Conservation (phyloP, 1,284 basidiomycete species). For the Apiotrichum domesticum region DNA sequence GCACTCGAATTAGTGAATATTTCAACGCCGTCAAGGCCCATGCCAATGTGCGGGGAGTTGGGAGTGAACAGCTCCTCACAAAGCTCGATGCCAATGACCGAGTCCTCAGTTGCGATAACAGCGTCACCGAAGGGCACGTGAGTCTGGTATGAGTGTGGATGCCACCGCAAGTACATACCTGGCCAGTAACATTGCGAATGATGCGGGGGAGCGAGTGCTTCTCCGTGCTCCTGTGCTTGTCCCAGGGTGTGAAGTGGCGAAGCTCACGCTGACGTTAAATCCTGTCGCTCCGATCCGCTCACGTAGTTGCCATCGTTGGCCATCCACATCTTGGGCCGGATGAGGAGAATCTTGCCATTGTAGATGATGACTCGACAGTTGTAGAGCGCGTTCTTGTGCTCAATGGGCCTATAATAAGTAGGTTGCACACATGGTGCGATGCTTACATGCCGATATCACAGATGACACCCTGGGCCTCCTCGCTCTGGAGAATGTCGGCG, state of each 20-base stretch:
- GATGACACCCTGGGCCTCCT: slow-evolving; percentile 69
- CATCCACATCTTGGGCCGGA: slow-evolving; percentile 98
- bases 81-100: slow-evolving; percentile 89
- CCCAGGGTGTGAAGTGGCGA: slow-evolving; percentile 94
- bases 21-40: slow-evolving; percentile 96
- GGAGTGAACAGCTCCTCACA: slow-evolving; percentile 98
- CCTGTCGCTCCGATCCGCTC: slow-evolving; percentile 8
- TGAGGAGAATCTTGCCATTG: slow-evolving; percentile 78
- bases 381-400: slow-evolving; percentile 95
- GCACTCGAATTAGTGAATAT: slow-evolving; percentile 98
- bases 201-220: slow-evolving; percentile 83
- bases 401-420: slow-evolving; percentile 65
- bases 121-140: slow-evolving; percentile 95
- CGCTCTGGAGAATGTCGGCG: slow-evolving; percentile 72
- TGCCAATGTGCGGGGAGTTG: slow-evolving; percentile 90
- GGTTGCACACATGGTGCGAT: neutral
- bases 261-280: slow-evolving; percentile 61
- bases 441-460: slow-evolving; percentile 91
- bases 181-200: slow-evolving; percentile 78
- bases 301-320: slow-evolving; percentile 96
- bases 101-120: slow-evolving; percentile 86
- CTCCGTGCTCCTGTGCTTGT: slow-evolving; percentile 77
- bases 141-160: slow-evolving; percentile 48
- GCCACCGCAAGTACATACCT: slow-evolving; percentile 52
- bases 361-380: slow-evolving; percentile 90